These are phyloP conservation scores for Neoscytalidium dimidiatum DNA, from an alignment of 2,329 filamentous ascomycete genomes.

Conservation along the genomic window DNA sequence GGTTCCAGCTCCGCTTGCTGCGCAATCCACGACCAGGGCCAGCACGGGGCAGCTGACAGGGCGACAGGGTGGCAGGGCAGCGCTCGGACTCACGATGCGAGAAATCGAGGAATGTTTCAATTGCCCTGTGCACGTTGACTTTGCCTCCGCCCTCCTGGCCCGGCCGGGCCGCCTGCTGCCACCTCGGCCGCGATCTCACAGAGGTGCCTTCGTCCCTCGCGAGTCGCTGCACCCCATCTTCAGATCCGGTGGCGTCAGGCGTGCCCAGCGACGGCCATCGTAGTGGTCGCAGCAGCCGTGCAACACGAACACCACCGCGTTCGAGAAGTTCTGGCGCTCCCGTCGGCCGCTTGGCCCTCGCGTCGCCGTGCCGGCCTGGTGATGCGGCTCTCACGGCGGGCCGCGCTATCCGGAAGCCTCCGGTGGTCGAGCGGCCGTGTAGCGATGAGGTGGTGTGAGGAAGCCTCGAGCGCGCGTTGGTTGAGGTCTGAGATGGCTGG, in stretches of 20 bases:
- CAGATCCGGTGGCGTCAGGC: slow-evolving; percentile 13
- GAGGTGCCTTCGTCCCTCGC: background rate
- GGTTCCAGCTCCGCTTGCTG: background rate
- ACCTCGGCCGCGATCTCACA: background rate
- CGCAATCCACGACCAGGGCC: too few relatives aligned
- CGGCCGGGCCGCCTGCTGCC: background rate
- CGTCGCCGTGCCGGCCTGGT: background rate
- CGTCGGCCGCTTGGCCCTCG: background rate
- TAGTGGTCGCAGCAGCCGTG: background rate
- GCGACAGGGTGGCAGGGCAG: background rate
- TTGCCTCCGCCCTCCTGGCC: background rate
- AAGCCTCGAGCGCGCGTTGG: background rate
- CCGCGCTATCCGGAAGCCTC: background rate
- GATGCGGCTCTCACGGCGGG: background rate
- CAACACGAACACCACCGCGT: background rate
- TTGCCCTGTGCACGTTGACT: slow-evolving; percentile 1
- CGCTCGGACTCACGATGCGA: slow-evolving; percentile 2
- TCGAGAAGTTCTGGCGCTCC: background rate
- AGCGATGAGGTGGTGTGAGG: slow-evolving; percentile 4
- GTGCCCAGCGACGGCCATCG: background rate
- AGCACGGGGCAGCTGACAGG: background rate
- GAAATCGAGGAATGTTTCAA: slow-evolving; percentile 14
- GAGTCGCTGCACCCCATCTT: background rate
- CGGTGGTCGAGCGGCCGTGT: background rate
- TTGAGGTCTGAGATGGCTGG: background rate